phyloP scores from a whole-genome alignment of 2,329 filamentous ascomycete species.

The Bipolaris cookei region DNA sequence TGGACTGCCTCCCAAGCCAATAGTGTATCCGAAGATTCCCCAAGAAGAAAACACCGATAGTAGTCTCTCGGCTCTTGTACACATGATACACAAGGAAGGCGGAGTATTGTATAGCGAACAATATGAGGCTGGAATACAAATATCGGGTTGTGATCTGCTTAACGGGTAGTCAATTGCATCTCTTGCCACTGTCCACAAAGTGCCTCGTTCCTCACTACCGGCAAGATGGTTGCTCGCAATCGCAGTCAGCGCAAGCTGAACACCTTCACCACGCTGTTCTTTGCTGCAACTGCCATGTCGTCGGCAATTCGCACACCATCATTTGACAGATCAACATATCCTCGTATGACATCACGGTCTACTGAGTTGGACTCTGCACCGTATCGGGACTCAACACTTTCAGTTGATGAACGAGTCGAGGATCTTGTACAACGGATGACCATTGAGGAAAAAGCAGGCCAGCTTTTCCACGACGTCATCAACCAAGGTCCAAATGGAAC shows the following conservation, averaged over 20 bases:
- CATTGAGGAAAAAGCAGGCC: slow-evolving; percentile 57
- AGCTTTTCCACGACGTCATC: slow-evolving; percentile 55
- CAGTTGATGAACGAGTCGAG: slow-evolving; percentile 56
- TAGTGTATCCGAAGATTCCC: slow-evolving; percentile 10
- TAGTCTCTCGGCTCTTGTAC: slow-evolving; percentile 12
- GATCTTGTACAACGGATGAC: slow-evolving; percentile 56
- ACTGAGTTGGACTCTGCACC: slow-evolving; percentile 27
- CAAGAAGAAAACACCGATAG: slow-evolving; percentile 9
- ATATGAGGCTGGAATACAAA: slow-evolving; percentile 15
- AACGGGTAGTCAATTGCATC: background rate
- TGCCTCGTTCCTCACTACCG: slow-evolving; percentile 6
- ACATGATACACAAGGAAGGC: background rate
- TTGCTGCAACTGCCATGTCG: slow-evolving; percentile 23
- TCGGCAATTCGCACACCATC: slow-evolving; percentile 17
- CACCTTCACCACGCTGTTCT: slow-evolving; percentile 21
- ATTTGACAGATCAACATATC: slow-evolving; percentile 3
- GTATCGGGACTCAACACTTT: slow-evolving; percentile 49
- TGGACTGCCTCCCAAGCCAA: background rate
- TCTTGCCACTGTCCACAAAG: background rate
- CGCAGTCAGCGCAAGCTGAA: slow-evolving; percentile 21
- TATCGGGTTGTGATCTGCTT: slow-evolving; percentile 7
- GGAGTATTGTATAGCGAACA: slow-evolving; percentile 2
- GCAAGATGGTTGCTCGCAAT: slow-evolving; percentile 18
- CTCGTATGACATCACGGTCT: slow-evolving; percentile 9
- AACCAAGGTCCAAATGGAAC: slow-evolving; percentile 44